A percentile compares a stretch with the other conserved stretches of the same genome.
Conservation (phyloP, 306 rosid genomes). For the Fragaria iinumae region DNA sequence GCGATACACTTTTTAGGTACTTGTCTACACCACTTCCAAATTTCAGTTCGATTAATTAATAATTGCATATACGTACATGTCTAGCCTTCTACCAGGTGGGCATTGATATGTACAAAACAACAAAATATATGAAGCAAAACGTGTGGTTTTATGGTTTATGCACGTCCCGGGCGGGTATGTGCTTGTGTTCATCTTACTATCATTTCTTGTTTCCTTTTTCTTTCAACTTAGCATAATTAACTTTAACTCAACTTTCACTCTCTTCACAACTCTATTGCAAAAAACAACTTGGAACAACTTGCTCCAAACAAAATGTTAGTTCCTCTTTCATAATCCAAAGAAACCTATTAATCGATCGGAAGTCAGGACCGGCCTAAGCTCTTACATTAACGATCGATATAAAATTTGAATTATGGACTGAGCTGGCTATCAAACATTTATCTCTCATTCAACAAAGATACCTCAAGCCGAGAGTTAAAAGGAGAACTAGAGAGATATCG, state of each 20-base stretch:
- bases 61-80: not conserved
- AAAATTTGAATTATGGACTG: too few relatives aligned
- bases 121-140: not conserved
- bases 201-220: not conserved
- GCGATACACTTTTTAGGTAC: not conserved
- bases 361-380: too few relatives aligned
- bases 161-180: not conserved
- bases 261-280: not conserved
- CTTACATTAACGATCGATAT: too few relatives aligned
- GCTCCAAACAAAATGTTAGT: not conserved
- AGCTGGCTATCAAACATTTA: too few relatives aligned
- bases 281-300: not conserved
- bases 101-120: not conserved
- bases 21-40: constrained; percentile 12
- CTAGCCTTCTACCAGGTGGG: not conserved
- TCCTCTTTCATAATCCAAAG: not conserved
- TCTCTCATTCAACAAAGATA: too few relatives aligned
- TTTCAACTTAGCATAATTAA: not conserved
- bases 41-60: too few relatives aligned
- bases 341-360: too few relatives aligned
- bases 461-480: too few relatives aligned
- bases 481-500: too few relatives aligned
- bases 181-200: not conserved
- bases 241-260: not conserved
- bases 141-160: not conserved